Conservation (phyloP, 305 asterid genomes). For the Euphrasia arctica region DNA sequence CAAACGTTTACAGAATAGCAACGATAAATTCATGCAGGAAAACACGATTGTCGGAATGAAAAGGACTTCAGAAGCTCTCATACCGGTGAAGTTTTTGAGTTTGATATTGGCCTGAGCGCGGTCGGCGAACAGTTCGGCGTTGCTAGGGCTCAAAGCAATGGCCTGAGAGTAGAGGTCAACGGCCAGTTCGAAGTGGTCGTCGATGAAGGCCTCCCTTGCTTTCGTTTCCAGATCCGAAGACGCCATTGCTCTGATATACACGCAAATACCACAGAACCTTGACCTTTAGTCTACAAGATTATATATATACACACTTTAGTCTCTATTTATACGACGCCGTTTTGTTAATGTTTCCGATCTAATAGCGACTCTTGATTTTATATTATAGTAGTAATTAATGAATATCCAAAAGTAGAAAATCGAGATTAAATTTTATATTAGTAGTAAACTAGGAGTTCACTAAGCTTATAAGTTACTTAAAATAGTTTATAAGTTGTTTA, state of each 20-base stretch:
- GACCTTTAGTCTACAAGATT: neutral
- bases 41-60: neutral
- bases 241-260: conserved; percentile 48
- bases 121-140: conserved; percentile 75
- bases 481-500: no score
- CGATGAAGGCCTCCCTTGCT: conserved; percentile 92
- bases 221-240: conserved; percentile 77
- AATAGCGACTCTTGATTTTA: no score
- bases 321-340: no score
- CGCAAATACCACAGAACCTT: neutral
- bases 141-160: conserved; percentile 54
- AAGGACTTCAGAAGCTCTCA: neutral
- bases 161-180: conserved; percentile 93
- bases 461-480: no score
- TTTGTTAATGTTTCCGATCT: no score
- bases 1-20: conserved; percentile 12
- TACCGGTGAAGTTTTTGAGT: conserved; percentile 77
- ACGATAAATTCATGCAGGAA: neutral
- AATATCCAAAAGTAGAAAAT: no score
- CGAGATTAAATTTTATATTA: no score
- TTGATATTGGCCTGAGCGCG: conserved; percentile 97
- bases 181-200: conserved; percentile 95
- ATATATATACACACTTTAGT: no score
- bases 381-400: no score
- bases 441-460: no score